Base-by-base conservation (phyloP, 495 filamentous ascomycete species). In the Bombardia bombarda region DNA sequence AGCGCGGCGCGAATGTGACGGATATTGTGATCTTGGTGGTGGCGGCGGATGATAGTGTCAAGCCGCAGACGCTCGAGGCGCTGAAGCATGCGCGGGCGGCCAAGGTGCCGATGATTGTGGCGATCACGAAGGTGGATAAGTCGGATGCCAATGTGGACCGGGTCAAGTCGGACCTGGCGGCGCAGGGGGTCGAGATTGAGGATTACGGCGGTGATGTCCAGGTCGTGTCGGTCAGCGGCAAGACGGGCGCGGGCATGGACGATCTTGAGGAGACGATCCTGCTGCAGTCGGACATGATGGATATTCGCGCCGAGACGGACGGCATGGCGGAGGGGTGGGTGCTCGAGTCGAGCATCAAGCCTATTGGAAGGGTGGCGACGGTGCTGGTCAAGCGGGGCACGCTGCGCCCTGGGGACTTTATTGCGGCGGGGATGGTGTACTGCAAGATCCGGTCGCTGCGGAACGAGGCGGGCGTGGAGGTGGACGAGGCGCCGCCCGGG, bases 91-190 rank as follows among this genome's bases (percentile, higher is more conserved):
- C 93, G 4, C 84, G 83, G 36, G 70, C 74, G n/a, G 88, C 93
- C 23, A 83, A 84, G 43, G 93, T 97, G 1, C 90, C 92, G 10
- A 90, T 99, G 38, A 93, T 97, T 42, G 93, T 97, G 14, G 93
- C 93, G n/a, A 87, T 95, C 63, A 99, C 88, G 68, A 99, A 99
- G 61, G 77, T 94, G 35, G 93, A 99, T 62, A 95, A 90, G 62
- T 79, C 83, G 47, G 80, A 82, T 28, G 77, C 84, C 16, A 78
- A 88, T 47, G 60, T 83, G 12, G 83, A 96, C 31, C 74, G 74
- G 18, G 90, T 96, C 43, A 96, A 95, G 61, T 72, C 79, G 42
- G 93, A 97, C 59, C 78, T 99, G 21, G 78, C 85, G 7, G 67
- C 77, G n/a, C 75, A 94, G 49, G 86, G 85, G 14, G 75, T 99